Percentiles rank a stretch among this genome's conserved stretches.
Conservation (phyloP, 2,329 filamentous ascomycete species). For the Aspergillus jensenii region DNA sequence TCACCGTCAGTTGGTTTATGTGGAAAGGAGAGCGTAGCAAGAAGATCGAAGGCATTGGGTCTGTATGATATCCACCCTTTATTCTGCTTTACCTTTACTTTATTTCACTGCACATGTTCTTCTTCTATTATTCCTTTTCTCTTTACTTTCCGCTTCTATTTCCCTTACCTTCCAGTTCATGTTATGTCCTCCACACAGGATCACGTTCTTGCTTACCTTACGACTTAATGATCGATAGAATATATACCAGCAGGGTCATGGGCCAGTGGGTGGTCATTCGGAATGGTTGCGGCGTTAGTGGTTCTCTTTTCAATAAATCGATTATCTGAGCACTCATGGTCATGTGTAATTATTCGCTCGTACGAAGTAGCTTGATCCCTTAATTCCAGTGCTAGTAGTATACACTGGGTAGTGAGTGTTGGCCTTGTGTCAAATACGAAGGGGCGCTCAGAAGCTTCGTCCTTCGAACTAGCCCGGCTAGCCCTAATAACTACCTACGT, state of each 20-base stretch:
- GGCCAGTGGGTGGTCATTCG: background rate
- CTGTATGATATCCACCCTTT: slow-evolving; percentile 1
- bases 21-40: slow-evolving; percentile 28
- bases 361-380: too few relatives aligned
- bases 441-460: background rate
- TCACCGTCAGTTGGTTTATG: slow-evolving; percentile 37
- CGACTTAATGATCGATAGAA: slow-evolving; percentile 6
- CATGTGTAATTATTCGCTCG: too few relatives aligned
- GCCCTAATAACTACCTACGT: background rate
- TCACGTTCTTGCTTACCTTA: background rate
- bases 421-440: background rate
- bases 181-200: background rate
- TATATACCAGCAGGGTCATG: slow-evolving; percentile 1
- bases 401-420: too few relatives aligned
- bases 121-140: background rate
- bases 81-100: background rate
- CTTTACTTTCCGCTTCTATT: background rate
- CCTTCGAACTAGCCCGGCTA: background rate
- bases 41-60: slow-evolving; percentile 7
- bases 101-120: background rate
- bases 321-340: too few relatives aligned
- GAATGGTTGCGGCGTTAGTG: background rate
- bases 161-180: background rate
- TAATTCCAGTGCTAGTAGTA: too few relatives aligned
- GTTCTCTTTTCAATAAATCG: background rate